phyloP scores from a whole-genome alignment of 2,329 filamentous ascomycete genomes.

The Phaeoacremonium minimum region DNA sequence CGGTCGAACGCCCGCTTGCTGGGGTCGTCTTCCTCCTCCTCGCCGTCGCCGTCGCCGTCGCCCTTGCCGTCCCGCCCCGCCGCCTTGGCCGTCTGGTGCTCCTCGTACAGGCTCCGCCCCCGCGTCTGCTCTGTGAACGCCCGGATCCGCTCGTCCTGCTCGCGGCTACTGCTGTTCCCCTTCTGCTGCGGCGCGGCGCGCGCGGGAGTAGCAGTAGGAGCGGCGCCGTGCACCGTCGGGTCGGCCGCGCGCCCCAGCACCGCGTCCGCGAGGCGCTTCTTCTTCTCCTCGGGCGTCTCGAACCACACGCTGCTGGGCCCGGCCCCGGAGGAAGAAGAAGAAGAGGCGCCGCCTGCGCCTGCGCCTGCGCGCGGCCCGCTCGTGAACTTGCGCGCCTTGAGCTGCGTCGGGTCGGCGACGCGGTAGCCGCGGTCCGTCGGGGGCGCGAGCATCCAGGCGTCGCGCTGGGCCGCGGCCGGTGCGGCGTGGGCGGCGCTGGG shows the following conservation, averaged over 20 bases:
- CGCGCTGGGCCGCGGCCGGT: constrained; percentile 56
- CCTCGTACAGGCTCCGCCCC: constrained; percentile 55
- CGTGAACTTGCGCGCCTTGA: constrained; percentile 78
- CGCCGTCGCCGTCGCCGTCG: constrained; percentile 29
- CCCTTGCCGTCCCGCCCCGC: constrained; percentile 10
- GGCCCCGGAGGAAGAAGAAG: constrained; percentile 26
- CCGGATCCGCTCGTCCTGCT: constrained; percentile 40
- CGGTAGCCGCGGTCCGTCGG: constrained; percentile 51
- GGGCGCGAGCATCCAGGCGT: constrained; percentile 80
- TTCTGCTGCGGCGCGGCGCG: no score
- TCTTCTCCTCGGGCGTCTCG: constrained; percentile 85
- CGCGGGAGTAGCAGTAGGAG: constrained; percentile 46
- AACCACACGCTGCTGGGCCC: constrained; percentile 76
- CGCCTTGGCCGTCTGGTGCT: constrained; percentile 42
- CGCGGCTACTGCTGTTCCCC: constrained; percentile 10
- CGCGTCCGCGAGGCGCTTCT: constrained; percentile 73
- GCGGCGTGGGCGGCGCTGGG: constrained; percentile 23
- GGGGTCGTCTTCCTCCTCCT: constrained; percentile 80
- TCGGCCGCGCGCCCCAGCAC: constrained; percentile 67
- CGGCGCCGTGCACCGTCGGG: constrained; percentile 7
- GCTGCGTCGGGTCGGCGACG: constrained; percentile 77
- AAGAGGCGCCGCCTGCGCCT: constrained; percentile 14
- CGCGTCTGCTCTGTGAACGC: constrained; percentile 49
- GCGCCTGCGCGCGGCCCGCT: constrained; percentile 45
- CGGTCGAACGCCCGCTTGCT: constrained; percentile 84